Conservation (phyloP, 2,329 filamentous ascomycete species). For the Pseudogymnoascus sp. region DNA sequence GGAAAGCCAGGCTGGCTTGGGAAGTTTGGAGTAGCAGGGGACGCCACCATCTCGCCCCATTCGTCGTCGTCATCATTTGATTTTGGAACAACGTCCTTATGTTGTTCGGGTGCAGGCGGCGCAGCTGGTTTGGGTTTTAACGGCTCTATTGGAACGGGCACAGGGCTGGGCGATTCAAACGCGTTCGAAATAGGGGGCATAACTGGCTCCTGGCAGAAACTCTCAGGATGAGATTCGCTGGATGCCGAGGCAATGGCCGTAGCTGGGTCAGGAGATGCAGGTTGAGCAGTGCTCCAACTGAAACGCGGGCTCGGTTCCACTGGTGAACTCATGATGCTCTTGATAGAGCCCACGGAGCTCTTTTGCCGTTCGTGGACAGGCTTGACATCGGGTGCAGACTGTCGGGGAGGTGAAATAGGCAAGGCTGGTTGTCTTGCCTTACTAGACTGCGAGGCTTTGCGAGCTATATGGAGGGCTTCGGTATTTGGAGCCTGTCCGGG, state of each 20-base stretch:
- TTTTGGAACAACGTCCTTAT: not conserved
- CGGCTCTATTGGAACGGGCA: not conserved
- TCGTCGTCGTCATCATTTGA: slow-evolving; percentile 29
- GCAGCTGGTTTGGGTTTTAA: not conserved
- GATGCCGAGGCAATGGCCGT: not conserved
- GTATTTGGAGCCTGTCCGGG: not conserved
- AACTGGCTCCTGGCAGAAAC: not conserved
- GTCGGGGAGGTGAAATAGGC: not conserved
- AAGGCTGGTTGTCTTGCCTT: not conserved
- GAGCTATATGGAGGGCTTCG: not conserved
- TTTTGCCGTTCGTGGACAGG: not conserved
- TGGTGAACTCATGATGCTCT: not conserved
- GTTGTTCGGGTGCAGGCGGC: not conserved
- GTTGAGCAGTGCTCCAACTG: not conserved
- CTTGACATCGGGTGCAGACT: not conserved
- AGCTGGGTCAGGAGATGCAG: not conserved
- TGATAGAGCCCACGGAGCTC: not conserved
- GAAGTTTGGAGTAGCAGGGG: slow-evolving; percentile 23
- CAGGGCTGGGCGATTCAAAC: not conserved
- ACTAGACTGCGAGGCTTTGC: not conserved
- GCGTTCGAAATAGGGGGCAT: not conserved
- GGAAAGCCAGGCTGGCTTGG: slow-evolving; percentile 11
- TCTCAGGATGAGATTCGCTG: not conserved
- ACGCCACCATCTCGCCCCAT: slow-evolving; percentile 36
- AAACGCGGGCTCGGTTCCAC: not conserved